Percentiles rank a stretch among this genome's conserved stretches.
Conservation (phyloP, 768 basidiomycete species). For the Leccinum uliginosum region DNA sequence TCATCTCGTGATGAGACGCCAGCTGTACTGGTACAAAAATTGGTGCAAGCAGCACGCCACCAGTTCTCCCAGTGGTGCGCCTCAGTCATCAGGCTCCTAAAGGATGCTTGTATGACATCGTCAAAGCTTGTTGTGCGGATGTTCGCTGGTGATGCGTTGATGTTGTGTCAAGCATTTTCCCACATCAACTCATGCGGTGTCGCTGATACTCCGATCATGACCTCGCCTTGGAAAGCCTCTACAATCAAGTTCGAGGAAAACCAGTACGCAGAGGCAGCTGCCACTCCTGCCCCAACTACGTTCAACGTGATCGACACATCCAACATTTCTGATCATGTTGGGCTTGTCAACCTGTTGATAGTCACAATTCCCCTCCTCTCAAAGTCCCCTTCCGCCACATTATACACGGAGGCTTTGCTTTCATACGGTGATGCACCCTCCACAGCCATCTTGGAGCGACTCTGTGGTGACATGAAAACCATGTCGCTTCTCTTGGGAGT, state of each 20-base stretch:
- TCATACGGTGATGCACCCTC: conserved; percentile 7
- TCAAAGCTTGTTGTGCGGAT: conserved; percentile 22
- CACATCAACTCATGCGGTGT: conserved; percentile 5
- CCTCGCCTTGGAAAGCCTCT: conserved; percentile 23
- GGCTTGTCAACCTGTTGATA: conserved; percentile 26
- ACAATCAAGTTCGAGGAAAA: conserved; percentile 20
- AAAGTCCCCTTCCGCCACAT: conserved; percentile 18
- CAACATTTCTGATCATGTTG: conserved; percentile 29
- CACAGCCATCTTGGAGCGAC: conserved; percentile 16
- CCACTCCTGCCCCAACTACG: conserved; percentile 20
- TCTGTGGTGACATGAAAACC: conserved; percentile 27
- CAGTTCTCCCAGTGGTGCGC: conserved; percentile 29
- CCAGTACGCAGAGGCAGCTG: conserved; percentile 15
- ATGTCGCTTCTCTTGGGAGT: conserved; percentile 28
- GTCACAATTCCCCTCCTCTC: conserved; percentile 22
- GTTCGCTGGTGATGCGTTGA: conserved; percentile 29
- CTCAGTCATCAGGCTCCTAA: conserved; percentile 15
- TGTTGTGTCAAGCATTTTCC: conserved; percentile 25
- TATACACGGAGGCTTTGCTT: conserved; percentile 30
- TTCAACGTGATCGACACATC: conserved; percentile 34
- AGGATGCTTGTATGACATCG: not conserved
- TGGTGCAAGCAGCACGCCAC: conserved; percentile 15
- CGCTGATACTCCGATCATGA: conserved; percentile 16
- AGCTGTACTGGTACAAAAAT: conserved; percentile 11
- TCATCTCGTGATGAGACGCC: conserved; percentile 1